phyloP scores from a whole-genome alignment of 345 rosid genomes.

The Corchorus capsularis region DNA sequence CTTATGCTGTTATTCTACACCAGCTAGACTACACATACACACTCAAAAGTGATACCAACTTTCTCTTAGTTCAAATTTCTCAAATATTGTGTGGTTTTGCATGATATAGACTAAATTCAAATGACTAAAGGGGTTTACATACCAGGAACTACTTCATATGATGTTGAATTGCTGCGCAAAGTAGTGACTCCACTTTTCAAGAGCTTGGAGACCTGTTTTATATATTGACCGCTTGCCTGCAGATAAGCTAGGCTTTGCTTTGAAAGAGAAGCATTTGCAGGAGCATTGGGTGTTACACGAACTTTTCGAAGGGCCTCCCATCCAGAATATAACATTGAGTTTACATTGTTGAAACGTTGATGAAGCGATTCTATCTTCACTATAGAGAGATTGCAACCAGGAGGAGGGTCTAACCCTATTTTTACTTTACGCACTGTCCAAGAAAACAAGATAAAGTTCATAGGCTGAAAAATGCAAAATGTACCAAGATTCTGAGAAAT shows the following conservation, averaged over 20 bases:
- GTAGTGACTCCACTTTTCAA: slow-evolving; percentile 71
- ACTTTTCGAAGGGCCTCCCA: slow-evolving; percentile 72
- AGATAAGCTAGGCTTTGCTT: slow-evolving; percentile 82
- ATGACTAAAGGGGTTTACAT: slow-evolving; percentile 19
- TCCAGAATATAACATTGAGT: slow-evolving; percentile 55
- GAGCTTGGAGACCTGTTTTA: slow-evolving; percentile 82
- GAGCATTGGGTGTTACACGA: slow-evolving; percentile 53
- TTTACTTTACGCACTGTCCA: slow-evolving; percentile 81
- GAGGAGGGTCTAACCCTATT: slow-evolving; percentile 64
- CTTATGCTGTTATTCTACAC: too few relatives aligned
- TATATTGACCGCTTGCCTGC: slow-evolving; percentile 79
- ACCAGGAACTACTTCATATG: slow-evolving; percentile 85
- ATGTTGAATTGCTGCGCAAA: slow-evolving; percentile 60
- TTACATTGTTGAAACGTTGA: slow-evolving; percentile 54
- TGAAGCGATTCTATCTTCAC: slow-evolving; percentile 58
- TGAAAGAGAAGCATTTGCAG: slow-evolving; percentile 70
- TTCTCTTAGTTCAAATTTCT: too few relatives aligned
- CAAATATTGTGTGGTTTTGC: too few relatives aligned
- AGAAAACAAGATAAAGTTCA: slow-evolving; percentile 25
- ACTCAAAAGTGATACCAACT: too few relatives aligned
- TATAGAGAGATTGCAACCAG: slow-evolving; percentile 73
- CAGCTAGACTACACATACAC: too few relatives aligned
- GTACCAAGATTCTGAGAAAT: slow-evolving; percentile 11
- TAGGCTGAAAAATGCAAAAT: slow-evolving; percentile 17
- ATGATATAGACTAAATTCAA: background rate